These are phyloP conservation scores for Coffea canephora DNA, from an alignment of 257 asterid genomes.

Conservation along the genomic window DNA sequence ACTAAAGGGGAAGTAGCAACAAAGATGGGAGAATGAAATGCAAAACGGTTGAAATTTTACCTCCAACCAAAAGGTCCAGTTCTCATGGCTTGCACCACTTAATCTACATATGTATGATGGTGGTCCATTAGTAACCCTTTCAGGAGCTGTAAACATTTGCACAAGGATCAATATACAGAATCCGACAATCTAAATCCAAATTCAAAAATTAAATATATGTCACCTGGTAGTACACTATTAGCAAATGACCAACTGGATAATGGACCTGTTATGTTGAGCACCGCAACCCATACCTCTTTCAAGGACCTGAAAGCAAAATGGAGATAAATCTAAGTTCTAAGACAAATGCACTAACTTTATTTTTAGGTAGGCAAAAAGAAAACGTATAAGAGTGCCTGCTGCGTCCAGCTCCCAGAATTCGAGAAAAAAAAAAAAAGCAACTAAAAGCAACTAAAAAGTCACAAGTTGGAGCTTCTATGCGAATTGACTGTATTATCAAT, in stretches of 20 bases:
- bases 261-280: slow-evolving; percentile 90
- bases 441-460: background rate
- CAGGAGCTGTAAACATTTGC: slow-evolving; percentile 55
- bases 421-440: background rate
- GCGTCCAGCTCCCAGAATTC: background rate
- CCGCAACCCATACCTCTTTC: slow-evolving; percentile 93
- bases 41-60: slow-evolving; percentile 34
- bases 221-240: slow-evolving; percentile 71
- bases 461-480: background rate
- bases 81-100: slow-evolving; percentile 72
- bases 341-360: background rate
- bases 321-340: background rate
- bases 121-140: slow-evolving; percentile 54
- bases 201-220: slow-evolving; percentile 17
- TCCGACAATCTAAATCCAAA: background rate
- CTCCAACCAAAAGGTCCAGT: slow-evolving; percentile 98
- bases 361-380: background rate
- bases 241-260: slow-evolving; percentile 94
- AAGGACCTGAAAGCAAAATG: slow-evolving; percentile 54
- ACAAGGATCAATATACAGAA: slow-evolving; percentile 28
- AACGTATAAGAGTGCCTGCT: background rate
- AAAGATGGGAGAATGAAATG: background rate
- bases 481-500: background rate
- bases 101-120: slow-evolving; percentile 78
- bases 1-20: slow-evolving; percentile 1